These are phyloP conservation scores for Myxozyma lipomycoides DNA, from an alignment of 805 yeast genomes.

Conservation along the genomic window DNA sequence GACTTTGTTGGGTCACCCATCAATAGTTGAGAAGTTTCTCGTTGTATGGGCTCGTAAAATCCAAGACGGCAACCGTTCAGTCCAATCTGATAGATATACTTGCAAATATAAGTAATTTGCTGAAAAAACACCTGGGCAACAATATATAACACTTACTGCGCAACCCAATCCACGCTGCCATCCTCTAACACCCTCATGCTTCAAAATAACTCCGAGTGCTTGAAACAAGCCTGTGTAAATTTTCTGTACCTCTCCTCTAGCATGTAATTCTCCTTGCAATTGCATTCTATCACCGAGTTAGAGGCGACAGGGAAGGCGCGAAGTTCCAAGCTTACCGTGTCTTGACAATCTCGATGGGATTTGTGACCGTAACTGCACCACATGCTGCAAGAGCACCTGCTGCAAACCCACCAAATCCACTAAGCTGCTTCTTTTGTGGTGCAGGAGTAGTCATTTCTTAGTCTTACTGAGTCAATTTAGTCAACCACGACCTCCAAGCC, in stretches of 20 bases:
- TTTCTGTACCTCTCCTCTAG: conserved; percentile 46
- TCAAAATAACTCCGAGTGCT: conserved; percentile 66
- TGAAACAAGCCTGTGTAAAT: conserved; percentile 82
- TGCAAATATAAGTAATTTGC: neutral
- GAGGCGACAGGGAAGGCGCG: neutral
- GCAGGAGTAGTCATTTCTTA: conserved; percentile 3
- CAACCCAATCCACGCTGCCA: conserved; percentile 84
- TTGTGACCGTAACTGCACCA: conserved; percentile 95
- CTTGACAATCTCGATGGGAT: conserved; percentile 91
- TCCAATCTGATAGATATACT: conserved; percentile 79
- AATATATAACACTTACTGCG: conserved; percentile 44
- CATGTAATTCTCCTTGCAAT: conserved; percentile 83
- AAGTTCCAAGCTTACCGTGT: conserved; percentile 42
- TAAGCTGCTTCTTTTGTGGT: conserved; percentile 18
- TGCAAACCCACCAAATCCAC: conserved; percentile 51
- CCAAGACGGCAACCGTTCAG: conserved; percentile 94
- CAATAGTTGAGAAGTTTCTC: conserved; percentile 37
- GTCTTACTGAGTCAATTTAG: too few species aligned
- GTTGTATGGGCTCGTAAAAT: conserved; percentile 83
- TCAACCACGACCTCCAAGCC: too few species aligned
- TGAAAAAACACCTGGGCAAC: too few species aligned
- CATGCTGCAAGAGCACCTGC: conserved; percentile 97
- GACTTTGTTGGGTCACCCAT: conserved; percentile 38
- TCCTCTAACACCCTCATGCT: conserved; percentile 82
- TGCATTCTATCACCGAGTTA: conserved; percentile 63